Evolutionary conservation across 768 basidiomycete genomes (phyloP).

Genomic region (Mycena crocata): DNA sequence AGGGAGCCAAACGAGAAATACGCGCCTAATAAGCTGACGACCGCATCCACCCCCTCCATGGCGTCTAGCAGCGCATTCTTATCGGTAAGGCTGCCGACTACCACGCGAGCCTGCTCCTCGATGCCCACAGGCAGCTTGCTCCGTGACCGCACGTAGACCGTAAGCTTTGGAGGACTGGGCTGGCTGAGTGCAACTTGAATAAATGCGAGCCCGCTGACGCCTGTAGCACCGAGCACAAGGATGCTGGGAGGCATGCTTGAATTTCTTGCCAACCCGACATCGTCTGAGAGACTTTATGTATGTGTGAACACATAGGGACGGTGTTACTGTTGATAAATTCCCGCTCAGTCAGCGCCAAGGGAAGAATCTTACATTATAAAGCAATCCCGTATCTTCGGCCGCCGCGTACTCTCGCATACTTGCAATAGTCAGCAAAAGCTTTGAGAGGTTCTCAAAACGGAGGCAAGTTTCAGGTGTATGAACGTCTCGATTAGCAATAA

Average conservation of each 20-base stretch:
- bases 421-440: too few relatives aligned
- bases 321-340: too few relatives aligned
- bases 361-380: too few relatives aligned
- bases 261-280: too few relatives aligned
- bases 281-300: too few relatives aligned
- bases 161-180: slow-evolving; percentile 9
- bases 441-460: too few relatives aligned
- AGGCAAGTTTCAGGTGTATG: too few relatives aligned
- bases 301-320: too few relatives aligned
- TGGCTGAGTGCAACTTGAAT: slow-evolving; percentile 13
- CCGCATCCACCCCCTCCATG: slow-evolving; percentile 21
- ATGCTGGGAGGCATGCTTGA: slow-evolving; percentile 19
- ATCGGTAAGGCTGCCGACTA: slow-evolving; percentile 16
- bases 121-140: slow-evolving; percentile 13
- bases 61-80: not conserved
- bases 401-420: too few relatives aligned
- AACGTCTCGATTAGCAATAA: slow-evolving; percentile 27
- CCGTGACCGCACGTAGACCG: slow-evolving; percentile 15
- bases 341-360: too few relatives aligned
- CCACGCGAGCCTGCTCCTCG: slow-evolving; percentile 8
- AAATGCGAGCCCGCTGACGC: slow-evolving; percentile 21
- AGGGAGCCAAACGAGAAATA: slow-evolving; percentile 4
- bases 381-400: too few relatives aligned
- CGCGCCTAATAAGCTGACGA: slow-evolving; percentile 21
- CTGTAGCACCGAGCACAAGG: slow-evolving; percentile 24